Evolutionary conservation across 768 basidiomycete species (phyloP).

Genomic region (Sporobolomyces pararoseus): DNA sequence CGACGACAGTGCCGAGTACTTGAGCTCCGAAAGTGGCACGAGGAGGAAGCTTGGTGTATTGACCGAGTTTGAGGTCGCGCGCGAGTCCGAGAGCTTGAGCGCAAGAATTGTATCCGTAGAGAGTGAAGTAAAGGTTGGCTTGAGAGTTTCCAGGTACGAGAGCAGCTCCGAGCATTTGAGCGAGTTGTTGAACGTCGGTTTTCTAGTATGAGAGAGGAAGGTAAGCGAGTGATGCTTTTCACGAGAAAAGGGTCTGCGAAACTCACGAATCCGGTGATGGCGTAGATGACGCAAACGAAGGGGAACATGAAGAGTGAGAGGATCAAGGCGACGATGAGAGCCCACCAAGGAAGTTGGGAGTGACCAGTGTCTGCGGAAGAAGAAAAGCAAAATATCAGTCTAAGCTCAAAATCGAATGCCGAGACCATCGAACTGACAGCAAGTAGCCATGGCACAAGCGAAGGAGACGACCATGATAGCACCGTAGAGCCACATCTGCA

Average conservation of each 20-base stretch:
- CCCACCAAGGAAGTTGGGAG: conserved; percentile 45
- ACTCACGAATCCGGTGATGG: conserved; percentile 56
- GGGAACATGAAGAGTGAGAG: conserved; percentile 31
- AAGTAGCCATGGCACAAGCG: conserved; percentile 33
- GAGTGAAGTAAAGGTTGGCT: conserved; percentile 61
- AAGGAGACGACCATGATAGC: conserved; percentile 30
- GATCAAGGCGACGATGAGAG: conserved; percentile 55
- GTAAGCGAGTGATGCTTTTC: background rate
- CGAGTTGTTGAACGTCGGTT: conserved; percentile 46
- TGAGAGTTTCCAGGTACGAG: conserved; percentile 61
- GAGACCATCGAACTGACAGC: conserved; percentile 3
- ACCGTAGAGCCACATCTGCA: conserved; percentile 42
- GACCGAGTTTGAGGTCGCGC: conserved; percentile 60
- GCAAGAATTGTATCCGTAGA: conserved; percentile 56
- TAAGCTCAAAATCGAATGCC: background rate
- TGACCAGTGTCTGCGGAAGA: conserved; percentile 10
- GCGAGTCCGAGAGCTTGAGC: conserved; percentile 54
- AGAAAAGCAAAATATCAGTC: background rate
- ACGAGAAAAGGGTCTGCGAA: background rate
- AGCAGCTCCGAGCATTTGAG: conserved; percentile 56
- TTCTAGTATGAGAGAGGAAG: background rate
- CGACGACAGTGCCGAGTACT: conserved; percentile 58
- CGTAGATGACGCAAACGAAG: conserved; percentile 53
- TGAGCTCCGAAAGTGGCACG: conserved; percentile 63
- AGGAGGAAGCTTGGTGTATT: conserved; percentile 60